Conservation (phyloP, 257 asterid species). For the Forsythia viridissima region DNA sequence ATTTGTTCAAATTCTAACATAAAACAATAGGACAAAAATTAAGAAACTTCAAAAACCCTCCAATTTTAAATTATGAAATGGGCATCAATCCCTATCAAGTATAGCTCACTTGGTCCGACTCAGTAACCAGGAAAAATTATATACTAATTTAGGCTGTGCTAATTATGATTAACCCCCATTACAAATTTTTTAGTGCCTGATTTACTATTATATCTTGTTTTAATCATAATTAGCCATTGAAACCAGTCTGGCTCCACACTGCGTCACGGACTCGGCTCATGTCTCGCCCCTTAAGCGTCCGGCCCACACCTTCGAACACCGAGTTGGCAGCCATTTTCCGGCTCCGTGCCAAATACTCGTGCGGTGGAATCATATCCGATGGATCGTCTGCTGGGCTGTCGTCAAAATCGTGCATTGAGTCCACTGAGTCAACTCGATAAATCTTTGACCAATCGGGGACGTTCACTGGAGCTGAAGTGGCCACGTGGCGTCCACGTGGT, state of each 20-base stretch:
- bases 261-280: slow-evolving; percentile 88
- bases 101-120: background rate
- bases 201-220: background rate
- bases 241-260: slow-evolving; percentile 93
- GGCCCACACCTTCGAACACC: slow-evolving; percentile 79
- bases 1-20: background rate
- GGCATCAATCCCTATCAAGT: background rate
- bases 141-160: background rate
- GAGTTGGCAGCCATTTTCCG: slow-evolving; percentile 54
- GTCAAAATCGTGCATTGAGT: slow-evolving; percentile 57
- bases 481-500: slow-evolving; percentile 57
- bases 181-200: background rate
- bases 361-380: slow-evolving; percentile 67
- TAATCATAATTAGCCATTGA: slow-evolving; percentile 48
- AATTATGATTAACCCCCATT: background rate
- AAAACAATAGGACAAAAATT: background rate
- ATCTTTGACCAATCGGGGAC: slow-evolving; percentile 85
- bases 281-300: slow-evolving; percentile 81
- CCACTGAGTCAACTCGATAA: slow-evolving; percentile 67
- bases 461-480: slow-evolving; percentile 72
- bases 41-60: background rate
- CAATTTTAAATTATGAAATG: too few relatives aligned
- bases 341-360: slow-evolving; percentile 71
- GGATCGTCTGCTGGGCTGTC: slow-evolving; percentile 33
- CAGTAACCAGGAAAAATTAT: background rate